Percentiles rank a stretch among this genome's conserved stretches.
Conservation (phyloP, 1,284 basidiomycete genomes). For the Boletus semigastroideus region DNA sequence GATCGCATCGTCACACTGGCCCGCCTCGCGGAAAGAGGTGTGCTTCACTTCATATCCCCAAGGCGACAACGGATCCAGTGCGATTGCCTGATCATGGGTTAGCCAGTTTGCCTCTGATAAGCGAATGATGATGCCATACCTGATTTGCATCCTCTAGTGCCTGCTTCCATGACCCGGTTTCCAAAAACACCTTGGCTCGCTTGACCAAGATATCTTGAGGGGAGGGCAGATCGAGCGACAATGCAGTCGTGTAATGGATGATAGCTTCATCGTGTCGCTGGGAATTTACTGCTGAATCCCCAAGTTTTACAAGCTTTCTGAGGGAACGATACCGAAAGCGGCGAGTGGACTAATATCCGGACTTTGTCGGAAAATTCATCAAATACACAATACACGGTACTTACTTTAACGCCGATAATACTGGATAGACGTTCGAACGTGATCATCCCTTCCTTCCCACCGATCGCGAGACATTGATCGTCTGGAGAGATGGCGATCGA, state of each 20-base stretch:
- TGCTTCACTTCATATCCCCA: not conserved
- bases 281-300: not conserved
- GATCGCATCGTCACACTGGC: not conserved
- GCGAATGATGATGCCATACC: not conserved
- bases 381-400: too few species aligned
- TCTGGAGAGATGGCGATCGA: too few species aligned
- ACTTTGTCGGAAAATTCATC: too few species aligned
- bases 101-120: not conserved
- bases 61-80: not conserved
- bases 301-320: not conserved
- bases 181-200: not conserved
- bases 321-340: not conserved
- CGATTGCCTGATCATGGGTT: not conserved
- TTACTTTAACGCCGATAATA: too few species aligned
- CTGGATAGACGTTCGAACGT: too few species aligned
- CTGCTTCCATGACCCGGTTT: not conserved
- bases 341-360: too few species aligned
- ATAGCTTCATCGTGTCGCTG: not conserved
- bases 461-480: too few species aligned
- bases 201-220: not conserved
- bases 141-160: not conserved
- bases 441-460: too few species aligned
- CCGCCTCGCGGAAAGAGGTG: not conserved
- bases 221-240: not conserved
- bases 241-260: not conserved